These are phyloP conservation scores for Petunia axillaris DNA, from an alignment of 257 asterid species.

Conservation along the genomic window DNA sequence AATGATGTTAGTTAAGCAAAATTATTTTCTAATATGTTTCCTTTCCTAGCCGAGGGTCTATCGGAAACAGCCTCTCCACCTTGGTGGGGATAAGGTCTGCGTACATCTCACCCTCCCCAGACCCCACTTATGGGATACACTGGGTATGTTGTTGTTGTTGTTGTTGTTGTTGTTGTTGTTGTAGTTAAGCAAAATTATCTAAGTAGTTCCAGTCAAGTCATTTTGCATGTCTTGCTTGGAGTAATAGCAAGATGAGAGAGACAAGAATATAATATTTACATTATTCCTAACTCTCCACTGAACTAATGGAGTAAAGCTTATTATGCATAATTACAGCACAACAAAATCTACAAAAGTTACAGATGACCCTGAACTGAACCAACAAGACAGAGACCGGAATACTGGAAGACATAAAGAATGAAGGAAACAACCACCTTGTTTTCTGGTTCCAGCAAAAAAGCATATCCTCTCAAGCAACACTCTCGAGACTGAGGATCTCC, in stretches of 20 bases:
- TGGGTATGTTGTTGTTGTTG: too few relatives aligned
- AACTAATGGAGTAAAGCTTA: slow-evolving; percentile 3
- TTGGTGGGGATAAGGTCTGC: too few relatives aligned
- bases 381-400: background rate
- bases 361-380: slow-evolving; percentile 2
- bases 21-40: background rate
- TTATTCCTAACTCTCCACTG: background rate
- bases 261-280: background rate
- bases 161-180: too few relatives aligned
- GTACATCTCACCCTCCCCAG: too few relatives aligned
- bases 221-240: background rate
- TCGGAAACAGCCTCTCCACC: too few relatives aligned
- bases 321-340: background rate
- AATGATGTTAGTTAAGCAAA: slow-evolving; percentile 10
- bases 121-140: too few relatives aligned
- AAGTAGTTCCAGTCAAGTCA: slow-evolving; percentile 23
- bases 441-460: slow-evolving; percentile 66
- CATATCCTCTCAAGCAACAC: slow-evolving; percentile 70
- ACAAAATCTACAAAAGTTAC: background rate
- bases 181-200: slow-evolving; percentile 17
- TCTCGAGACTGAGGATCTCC: slow-evolving; percentile 78
- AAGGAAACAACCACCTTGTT: slow-evolving; percentile 52
- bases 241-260: background rate
- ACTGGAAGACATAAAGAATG: background rate
- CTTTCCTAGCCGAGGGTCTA: too few relatives aligned